Base-by-base conservation (phyloP, 2,329 filamentous ascomycete species). In the Elsinoe australis region DNA sequence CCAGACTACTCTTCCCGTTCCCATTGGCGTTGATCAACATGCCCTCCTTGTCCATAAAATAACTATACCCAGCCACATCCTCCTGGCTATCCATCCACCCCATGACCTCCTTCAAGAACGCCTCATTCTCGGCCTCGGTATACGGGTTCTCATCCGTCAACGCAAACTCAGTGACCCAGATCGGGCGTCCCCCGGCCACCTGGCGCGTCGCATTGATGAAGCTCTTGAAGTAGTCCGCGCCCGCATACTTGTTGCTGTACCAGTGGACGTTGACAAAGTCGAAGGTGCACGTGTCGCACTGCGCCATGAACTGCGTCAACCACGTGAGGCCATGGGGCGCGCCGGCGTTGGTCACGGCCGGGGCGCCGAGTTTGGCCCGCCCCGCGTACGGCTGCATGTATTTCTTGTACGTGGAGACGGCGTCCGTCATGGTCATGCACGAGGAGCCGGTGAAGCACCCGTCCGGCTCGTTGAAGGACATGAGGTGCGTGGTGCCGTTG, bases 391-490 rank as follows among this genome's bases (percentile, higher is more conserved):
- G 68, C 67, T 74, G 73, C 67, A 82, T 68, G 59, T 67, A 69
- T 59, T 71, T 55, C 42, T 68, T 70, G 62, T 79, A 78, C 22
- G 62, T 63, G 0, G 59, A 24, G 9, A 76, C 78, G 29, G 77
- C 76, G 1, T 58, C 58, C 10, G 56, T 55, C n/a, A 78, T 66
- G 17, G 62, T 60, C 63, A 81, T 59, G 67, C 80, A 75, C 54
- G 76, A 67, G 64, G 83, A 79, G 21, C 62, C 62, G 7, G 55
- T 56, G 53, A 73, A 51, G 39, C 56, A 59, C 14, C 29, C 72
- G 62, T 85, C 81, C 19, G 78, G 79, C 69, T 85, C 82, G 70
- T 85, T 85, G 74, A 83, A 83, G 62, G 72, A 71, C 56, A 84
- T 70, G 42, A 84, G 61, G 53, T 71, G 69, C 54, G 70, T 74